Conservation (phyloP, 2,329 filamentous ascomycete species). For the Fusarium napiforme region DNA sequence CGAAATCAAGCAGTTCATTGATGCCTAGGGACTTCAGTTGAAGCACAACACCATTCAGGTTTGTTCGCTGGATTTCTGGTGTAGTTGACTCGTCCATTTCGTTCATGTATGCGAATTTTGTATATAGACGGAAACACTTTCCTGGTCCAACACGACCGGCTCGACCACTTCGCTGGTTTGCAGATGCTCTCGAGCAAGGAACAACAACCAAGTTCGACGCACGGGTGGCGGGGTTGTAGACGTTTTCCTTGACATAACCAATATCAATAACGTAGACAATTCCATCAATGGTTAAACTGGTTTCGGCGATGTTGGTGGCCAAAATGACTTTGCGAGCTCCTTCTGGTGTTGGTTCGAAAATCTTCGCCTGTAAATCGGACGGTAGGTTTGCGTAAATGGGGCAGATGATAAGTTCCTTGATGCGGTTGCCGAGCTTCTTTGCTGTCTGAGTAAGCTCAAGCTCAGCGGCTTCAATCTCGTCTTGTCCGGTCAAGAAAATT, state of each 20-base stretch:
- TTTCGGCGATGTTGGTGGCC: constrained; percentile 97
- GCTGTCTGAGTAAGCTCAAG: constrained; percentile 86
- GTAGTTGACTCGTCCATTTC: constrained; percentile 93
- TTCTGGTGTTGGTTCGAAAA: constrained; percentile 91
- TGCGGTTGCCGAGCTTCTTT: constrained; percentile 83
- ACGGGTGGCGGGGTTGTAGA: constrained; percentile 89
- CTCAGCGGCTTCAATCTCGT: constrained; percentile 92
- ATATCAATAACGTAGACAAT: constrained; percentile 97
- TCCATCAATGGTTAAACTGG: constrained; percentile 92
- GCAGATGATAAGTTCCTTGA: constrained; percentile 88
- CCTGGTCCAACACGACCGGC: constrained; percentile 92
- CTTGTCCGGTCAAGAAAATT: constrained; percentile 94
- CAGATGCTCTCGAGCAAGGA: constrained; percentile 89
- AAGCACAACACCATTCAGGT: constrained; percentile 84
- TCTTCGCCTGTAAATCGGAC: constrained; percentile 89
- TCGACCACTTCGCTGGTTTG: constrained; percentile 91
- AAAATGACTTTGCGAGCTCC: constrained; percentile 90
- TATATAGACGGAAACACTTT: constrained; percentile 94
- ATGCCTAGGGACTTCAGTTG: constrained; percentile 91
- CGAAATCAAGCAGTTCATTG: constrained; percentile 91
- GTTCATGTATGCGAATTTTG: constrained; percentile 92
- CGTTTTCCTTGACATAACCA: constrained; percentile 94
- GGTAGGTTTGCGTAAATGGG: constrained; percentile 96
- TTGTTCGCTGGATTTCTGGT: constrained; percentile 92
- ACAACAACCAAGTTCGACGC: constrained; percentile 94